These are phyloP conservation scores for Pseudozyma sp. DNA, from an alignment of 1,284 basidiomycete genomes.

Conservation along the genomic window DNA sequence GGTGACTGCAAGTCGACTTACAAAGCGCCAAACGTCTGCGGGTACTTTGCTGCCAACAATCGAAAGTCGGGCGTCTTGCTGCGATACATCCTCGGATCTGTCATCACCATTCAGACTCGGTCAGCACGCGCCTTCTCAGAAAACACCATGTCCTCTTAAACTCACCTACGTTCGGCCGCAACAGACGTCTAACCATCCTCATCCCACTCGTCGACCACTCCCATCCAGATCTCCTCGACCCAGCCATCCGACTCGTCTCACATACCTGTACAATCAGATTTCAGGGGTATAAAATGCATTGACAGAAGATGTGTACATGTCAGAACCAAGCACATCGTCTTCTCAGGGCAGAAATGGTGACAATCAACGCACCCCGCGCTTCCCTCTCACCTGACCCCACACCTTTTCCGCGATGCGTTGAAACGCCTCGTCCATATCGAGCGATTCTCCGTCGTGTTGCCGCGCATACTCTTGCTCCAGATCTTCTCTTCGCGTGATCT, in stretches of 20 bases:
- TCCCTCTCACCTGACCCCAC: slow-evolving; percentile 18
- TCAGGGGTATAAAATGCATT: slow-evolving; percentile 14
- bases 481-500: slow-evolving; percentile 24
- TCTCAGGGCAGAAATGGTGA: neutral
- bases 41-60: slow-evolving; percentile 17
- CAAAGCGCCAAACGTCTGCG: slow-evolving; percentile 23
- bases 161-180: slow-evolving; percentile 18
- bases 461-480: slow-evolving; percentile 34
- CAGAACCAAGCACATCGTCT: slow-evolving; percentile 1
- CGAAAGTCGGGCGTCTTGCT: slow-evolving; percentile 28
- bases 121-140: neutral
- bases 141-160: neutral
- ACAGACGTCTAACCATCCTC: neutral
- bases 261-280: neutral
- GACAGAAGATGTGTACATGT: slow-evolving; percentile 2
- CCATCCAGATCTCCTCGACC: neutral
- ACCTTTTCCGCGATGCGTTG: slow-evolving; percentile 15
- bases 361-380: slow-evolving; percentile 24
- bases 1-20: slow-evolving; percentile 1
- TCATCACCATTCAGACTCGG: neutral
- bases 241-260: neutral
- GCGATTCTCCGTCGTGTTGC: slow-evolving; percentile 37
- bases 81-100: slow-evolving; percentile 31
- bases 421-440: slow-evolving; percentile 47
- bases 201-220: neutral